Conservation (phyloP, 1,284 basidiomycete species). For the Peniophora sp. region DNA sequence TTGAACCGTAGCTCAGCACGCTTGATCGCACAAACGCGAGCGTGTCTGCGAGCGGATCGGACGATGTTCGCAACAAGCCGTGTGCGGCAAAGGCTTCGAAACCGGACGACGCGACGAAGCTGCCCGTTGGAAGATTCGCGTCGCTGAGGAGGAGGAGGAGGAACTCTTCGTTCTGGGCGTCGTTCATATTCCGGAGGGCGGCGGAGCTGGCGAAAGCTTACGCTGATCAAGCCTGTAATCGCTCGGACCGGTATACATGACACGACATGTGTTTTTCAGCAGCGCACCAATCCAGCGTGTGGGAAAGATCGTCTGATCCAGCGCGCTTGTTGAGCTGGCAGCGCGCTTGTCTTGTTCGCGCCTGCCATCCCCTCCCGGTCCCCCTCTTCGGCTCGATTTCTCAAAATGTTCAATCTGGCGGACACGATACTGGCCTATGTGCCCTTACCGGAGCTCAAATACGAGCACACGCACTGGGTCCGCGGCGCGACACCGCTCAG, state of each 20-base stretch:
- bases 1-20: constrained; percentile 66
- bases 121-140: constrained; percentile 81
- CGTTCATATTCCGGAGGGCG: neutral
- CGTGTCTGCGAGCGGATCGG: constrained; percentile 27
- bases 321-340: neutral
- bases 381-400: constrained; percentile 35
- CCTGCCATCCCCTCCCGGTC: constrained; percentile 9
- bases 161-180: constrained; percentile 42
- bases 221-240: too few species aligned
- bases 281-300: neutral
- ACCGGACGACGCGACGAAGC: constrained; percentile 89
- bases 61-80: constrained; percentile 40
- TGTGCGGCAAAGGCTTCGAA: constrained; percentile 88
- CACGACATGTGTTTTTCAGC: neutral
- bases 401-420: constrained; percentile 35
- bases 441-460: constrained; percentile 49
- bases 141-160: constrained; percentile 70
- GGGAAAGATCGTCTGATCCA: neutral
- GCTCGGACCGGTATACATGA: too few species aligned
- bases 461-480: constrained; percentile 61
- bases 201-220: too few species aligned
- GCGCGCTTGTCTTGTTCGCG: constrained; percentile 15
- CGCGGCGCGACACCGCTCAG: constrained; percentile 74
- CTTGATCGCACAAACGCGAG: constrained; percentile 64
- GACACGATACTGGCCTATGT: constrained; percentile 55